These are phyloP conservation scores for Fusarium aywerte DNA, from an alignment of 2,329 filamentous ascomycete species.

Conservation along the genomic window DNA sequence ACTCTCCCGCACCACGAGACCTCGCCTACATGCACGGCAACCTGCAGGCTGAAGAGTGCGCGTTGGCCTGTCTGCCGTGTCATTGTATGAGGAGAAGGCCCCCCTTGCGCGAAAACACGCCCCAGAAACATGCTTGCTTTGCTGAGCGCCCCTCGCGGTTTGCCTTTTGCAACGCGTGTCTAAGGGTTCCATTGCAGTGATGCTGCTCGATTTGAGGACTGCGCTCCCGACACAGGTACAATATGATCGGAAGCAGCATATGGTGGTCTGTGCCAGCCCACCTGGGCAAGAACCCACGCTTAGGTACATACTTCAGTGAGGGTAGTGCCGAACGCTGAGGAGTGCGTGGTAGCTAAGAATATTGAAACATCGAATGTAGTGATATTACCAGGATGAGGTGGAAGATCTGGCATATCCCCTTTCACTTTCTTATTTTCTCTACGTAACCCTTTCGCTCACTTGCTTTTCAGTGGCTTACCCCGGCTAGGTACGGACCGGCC, in stretches of 20 bases:
- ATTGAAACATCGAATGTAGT: background rate
- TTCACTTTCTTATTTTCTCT: background rate
- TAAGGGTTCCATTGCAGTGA: background rate
- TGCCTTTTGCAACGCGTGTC: background rate
- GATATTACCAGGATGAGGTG: background rate
- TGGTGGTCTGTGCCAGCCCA: too few species aligned
- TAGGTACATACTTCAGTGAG: background rate
- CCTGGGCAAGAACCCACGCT: background rate
- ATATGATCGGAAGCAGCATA: background rate
- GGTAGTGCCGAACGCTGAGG: background rate
- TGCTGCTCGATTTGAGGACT: constrained; percentile 25
- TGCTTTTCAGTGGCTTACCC: background rate
- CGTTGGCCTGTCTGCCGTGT: constrained; percentile 40
- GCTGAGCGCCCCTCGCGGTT: constrained; percentile 5
- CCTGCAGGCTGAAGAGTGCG: constrained; percentile 45
- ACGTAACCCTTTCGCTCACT: background rate
- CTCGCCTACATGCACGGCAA: constrained; percentile 48
- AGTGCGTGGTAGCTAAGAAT: background rate
- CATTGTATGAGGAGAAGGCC: constrained; percentile 28
- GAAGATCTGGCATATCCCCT: background rate
- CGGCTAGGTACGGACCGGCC: too few species aligned
- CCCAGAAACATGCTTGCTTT: constrained; percentile 19
- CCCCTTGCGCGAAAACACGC: constrained; percentile 41
- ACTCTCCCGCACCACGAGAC: constrained; percentile 46
- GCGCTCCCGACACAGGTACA: constrained; percentile 14